A percentile compares a stretch with the other conserved stretches of the same genome.
These are phyloP conservation scores for Nicotiana benthamiana DNA, from an alignment of 257 asterid genomes.

Conservation along the genomic window DNA sequence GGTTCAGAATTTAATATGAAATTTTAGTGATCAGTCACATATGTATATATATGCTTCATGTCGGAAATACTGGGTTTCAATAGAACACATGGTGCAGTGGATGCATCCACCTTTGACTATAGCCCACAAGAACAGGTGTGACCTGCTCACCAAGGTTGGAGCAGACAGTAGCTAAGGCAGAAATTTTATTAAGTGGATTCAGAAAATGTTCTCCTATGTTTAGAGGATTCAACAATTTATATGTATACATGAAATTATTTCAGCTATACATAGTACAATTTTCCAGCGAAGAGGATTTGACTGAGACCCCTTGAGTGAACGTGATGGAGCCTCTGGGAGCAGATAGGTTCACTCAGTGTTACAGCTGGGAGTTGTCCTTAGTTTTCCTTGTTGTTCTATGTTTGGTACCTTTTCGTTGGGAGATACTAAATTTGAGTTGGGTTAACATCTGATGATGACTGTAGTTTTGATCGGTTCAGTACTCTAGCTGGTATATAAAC, in stretches of 20 bases:
- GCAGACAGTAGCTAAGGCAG: background rate
- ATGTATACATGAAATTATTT: too few relatives aligned
- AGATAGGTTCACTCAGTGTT: background rate
- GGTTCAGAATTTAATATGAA: background rate
- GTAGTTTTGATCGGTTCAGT: background rate
- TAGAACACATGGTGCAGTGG: background rate
- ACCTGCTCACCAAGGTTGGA: background rate
- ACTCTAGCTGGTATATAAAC: background rate
- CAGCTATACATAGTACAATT: background rate
- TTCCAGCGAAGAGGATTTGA: background rate
- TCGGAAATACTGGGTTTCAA: background rate
- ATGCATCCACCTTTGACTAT: background rate
- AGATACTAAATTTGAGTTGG: background rate
- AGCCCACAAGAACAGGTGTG: background rate
- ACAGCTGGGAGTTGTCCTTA: background rate
- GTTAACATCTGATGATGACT: background rate
- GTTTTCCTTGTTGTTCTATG: background rate
- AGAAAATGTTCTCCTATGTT: too few relatives aligned
- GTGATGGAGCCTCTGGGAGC: too few relatives aligned
- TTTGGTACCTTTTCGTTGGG: background rate
- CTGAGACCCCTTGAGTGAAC: background rate
- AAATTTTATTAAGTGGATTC: too few relatives aligned
- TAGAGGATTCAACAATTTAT: too few relatives aligned
- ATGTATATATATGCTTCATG: background rate
- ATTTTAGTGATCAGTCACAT: background rate